Percentiles rank a stretch among this genome's conserved stretches.
Conservation (phyloP, 495 filamentous ascomycete genomes). For the Penicillium angulare region DNA sequence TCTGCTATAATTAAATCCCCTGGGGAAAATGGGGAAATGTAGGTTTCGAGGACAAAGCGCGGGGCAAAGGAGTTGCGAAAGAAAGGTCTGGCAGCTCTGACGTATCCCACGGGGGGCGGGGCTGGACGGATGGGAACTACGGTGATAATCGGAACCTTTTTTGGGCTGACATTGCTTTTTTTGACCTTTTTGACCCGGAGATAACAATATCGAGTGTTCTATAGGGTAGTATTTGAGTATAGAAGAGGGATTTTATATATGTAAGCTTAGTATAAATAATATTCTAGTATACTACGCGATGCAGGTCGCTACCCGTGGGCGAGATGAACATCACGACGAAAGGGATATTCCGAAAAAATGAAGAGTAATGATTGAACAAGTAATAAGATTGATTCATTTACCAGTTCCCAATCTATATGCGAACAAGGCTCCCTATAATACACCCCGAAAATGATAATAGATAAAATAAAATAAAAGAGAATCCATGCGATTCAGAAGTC, state of each 20-base stretch:
- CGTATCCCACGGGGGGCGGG: conserved; percentile 24
- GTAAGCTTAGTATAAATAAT: neutral
- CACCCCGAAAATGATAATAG: conserved; percentile 14
- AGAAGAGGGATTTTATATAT: neutral
- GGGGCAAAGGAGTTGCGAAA: conserved; percentile 18
- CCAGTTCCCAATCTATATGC: conserved; percentile 16
- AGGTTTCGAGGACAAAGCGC: conserved; percentile 7
- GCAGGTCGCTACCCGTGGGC: neutral
- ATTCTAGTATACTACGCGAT: neutral
- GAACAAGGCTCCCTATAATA: conserved; percentile 21
- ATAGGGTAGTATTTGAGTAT: neutral
- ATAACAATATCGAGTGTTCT: neutral
- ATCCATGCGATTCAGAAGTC: conserved; percentile 13
- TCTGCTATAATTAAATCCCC: conserved; percentile 7
- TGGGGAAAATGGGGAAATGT: conserved; percentile 1
- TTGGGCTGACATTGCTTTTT: conserved; percentile 11
- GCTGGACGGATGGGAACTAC: conserved; percentile 24
- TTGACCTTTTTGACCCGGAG: conserved; percentile 10
- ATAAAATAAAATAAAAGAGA: conserved; percentile 5
- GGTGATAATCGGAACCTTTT: conserved; percentile 27
- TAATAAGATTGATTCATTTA: neutral
- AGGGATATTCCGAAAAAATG: neutral
- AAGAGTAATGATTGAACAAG: too few species aligned
- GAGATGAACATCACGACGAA: neutral
- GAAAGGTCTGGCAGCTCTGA: conserved; percentile 27